These are phyloP conservation scores for Globisporangium nagaii DNA, from an alignment of 352 stramenopile genomes.

Conservation along the genomic window DNA sequence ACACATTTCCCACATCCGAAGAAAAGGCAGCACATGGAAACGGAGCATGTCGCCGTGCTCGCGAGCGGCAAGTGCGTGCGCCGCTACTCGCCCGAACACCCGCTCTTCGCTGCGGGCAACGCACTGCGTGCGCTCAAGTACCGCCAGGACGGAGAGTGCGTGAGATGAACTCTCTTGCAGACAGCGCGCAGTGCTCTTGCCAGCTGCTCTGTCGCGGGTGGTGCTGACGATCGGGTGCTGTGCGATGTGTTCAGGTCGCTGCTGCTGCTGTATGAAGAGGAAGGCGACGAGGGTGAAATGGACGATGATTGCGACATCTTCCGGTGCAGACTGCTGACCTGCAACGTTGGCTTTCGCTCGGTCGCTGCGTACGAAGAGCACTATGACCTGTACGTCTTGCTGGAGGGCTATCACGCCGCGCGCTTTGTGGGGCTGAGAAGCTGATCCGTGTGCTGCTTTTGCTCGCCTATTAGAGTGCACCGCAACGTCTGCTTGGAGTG, in stretches of 20 bases:
- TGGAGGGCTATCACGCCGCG: not conserved
- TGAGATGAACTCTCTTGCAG: too few relatives aligned
- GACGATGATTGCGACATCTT: constrained; percentile 15
- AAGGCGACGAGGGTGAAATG: not conserved
- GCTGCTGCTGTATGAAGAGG: constrained; percentile 4
- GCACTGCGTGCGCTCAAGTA: constrained; percentile 36
- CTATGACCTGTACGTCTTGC: constrained; percentile 45
- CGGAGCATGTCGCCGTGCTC: constrained; percentile 27
- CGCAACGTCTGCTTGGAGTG: constrained; percentile 50
- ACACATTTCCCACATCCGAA: not conserved
- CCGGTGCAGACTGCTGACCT: constrained; percentile 39
- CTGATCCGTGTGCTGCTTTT: not conserved
- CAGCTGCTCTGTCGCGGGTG: not conserved
- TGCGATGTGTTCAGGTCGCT: not conserved
- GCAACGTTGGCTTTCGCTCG: constrained; percentile 37
- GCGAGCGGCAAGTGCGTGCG: constrained; percentile 43
- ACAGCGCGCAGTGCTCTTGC: not conserved
- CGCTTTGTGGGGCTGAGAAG: not conserved
- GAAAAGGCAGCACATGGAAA: constrained; percentile 3
- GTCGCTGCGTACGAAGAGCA: constrained; percentile 50
- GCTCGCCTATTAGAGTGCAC: constrained; percentile 13
- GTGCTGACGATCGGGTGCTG: not conserved
- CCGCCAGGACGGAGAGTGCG: constrained; percentile 29
- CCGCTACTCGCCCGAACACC: constrained; percentile 44
- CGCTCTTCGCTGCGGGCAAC: constrained; percentile 40